phyloP scores from a whole-genome alignment of 1,284 basidiomycete genomes.

The Marasmius fiardii region DNA sequence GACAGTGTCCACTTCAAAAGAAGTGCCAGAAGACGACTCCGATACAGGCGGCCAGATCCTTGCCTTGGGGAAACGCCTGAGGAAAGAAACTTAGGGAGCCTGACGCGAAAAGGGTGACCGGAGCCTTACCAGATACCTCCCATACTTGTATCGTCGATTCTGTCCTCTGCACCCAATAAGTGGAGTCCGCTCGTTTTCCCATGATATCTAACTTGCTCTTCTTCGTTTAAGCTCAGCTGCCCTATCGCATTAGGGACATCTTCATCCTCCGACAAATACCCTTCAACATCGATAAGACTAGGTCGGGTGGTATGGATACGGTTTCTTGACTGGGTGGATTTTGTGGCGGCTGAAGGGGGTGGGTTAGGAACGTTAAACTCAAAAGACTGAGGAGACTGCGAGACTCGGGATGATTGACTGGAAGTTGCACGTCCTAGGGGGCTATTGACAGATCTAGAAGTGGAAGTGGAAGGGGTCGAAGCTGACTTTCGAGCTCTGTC shows the following conservation, averaged over 20 bases:
- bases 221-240: conserved; percentile 82
- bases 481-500: conserved; percentile 14
- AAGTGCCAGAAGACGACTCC: conserved; percentile 21
- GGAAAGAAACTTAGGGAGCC: conserved; percentile 5
- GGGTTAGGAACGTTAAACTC: not conserved
- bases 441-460: not conserved
- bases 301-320: not conserved
- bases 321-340: not conserved
- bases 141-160: conserved; percentile 63
- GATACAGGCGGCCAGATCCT: conserved; percentile 78
- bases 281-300: not conserved
- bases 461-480: not conserved
- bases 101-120: conserved; percentile 2
- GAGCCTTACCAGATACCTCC: conserved; percentile 69
- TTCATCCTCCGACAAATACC: conserved; percentile 29
- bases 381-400: not conserved
- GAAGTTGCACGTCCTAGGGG: not conserved
- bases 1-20: conserved; percentile 32
- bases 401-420: not conserved
- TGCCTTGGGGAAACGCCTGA: conserved; percentile 79
- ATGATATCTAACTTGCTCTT: conserved; percentile 75
- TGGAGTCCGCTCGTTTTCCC: conserved; percentile 80
- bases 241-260: conserved; percentile 72
- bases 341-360: not conserved
- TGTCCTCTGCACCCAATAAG: conserved; percentile 61